Conservation (phyloP, 768 basidiomycete genomes). For the Leccinum boreale region DNA sequence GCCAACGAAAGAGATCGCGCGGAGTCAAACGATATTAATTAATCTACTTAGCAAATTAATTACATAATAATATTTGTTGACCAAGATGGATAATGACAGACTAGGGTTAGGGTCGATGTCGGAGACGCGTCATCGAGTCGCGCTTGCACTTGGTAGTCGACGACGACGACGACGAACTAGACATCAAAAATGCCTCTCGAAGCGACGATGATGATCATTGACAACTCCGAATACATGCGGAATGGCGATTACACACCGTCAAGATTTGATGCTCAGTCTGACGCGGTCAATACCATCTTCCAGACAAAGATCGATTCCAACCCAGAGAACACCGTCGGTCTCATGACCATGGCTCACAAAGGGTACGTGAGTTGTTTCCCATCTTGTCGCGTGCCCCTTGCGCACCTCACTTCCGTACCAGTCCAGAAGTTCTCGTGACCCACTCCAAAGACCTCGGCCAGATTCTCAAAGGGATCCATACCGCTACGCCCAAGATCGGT, state of each 20-base stretch:
- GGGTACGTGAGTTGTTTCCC: slow-evolving; percentile 50
- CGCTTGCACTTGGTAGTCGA: slow-evolving; percentile 3
- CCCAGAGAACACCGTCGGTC: slow-evolving; percentile 94
- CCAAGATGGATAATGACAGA: not conserved
- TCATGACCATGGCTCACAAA: slow-evolving; percentile 98
- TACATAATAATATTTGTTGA: not conserved
- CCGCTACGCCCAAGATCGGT: slow-evolving; percentile 65
- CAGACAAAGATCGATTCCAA: slow-evolving; percentile 93
- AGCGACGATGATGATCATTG: slow-evolving; percentile 96
- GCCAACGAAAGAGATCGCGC: too few relatives aligned
- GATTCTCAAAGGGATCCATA: slow-evolving; percentile 76
- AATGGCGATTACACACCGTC: slow-evolving; percentile 89
- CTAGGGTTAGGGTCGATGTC: slow-evolving; percentile 23
- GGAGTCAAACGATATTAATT: too few relatives aligned
- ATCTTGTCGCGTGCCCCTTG: not conserved
- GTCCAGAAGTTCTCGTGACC: slow-evolving; percentile 94
- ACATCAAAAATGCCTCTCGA: slow-evolving; percentile 81
- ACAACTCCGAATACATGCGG: slow-evolving; percentile 97
- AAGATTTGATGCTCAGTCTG: slow-evolving; percentile 86
- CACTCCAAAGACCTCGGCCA: slow-evolving; percentile 95
- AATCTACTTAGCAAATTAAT: too few relatives aligned
- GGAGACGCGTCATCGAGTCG: slow-evolving; percentile 27
- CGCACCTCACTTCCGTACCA: slow-evolving; percentile 29
- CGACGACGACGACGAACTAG: slow-evolving; percentile 7
- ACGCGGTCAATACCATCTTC: slow-evolving; percentile 88